Conservation (phyloP, 768 basidiomycete species). For the Boletus subcaerulescens region DNA sequence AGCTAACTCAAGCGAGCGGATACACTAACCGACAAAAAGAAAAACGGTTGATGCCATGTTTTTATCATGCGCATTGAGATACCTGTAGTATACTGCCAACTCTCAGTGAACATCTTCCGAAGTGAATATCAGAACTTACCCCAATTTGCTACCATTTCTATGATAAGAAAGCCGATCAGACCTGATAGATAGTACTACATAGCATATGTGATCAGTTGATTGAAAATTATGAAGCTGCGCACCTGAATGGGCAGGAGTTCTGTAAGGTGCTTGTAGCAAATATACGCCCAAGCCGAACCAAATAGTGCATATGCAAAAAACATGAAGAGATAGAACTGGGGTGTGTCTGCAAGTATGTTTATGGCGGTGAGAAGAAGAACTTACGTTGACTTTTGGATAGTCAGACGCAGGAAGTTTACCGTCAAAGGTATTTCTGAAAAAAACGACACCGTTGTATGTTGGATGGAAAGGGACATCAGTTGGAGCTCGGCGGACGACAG, state of each 20-base stretch:
- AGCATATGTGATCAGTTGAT: constrained; percentile 1
- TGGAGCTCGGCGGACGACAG: constrained; percentile 33
- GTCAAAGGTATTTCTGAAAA: constrained; percentile 85
- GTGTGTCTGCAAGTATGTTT: background rate
- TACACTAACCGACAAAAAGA: constrained; percentile 79
- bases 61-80: constrained; percentile 84
- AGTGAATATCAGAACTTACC: constrained; percentile 42
- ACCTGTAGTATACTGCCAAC: constrained; percentile 80
- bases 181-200: constrained; percentile 86
- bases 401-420: constrained; percentile 90
- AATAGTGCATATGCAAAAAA: constrained; percentile 73
- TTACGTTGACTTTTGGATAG: constrained; percentile 94
- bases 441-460: constrained; percentile 70
- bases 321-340: constrained; percentile 84
- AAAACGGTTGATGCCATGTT: constrained; percentile 79
- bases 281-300: constrained; percentile 73
- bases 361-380: constrained; percentile 27
- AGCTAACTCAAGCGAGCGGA: background rate
- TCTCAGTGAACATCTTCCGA: constrained; percentile 3
- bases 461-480: constrained; percentile 68
- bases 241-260: constrained; percentile 91
- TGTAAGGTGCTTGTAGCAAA: constrained; percentile 76
- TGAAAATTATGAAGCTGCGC: constrained; percentile 13
- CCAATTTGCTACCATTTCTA: constrained; percentile 95
- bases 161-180: constrained; percentile 77